These are phyloP conservation scores for Pythium aquatile DNA, from an alignment of 352 stramenopile genomes.

Conservation along the genomic window DNA sequence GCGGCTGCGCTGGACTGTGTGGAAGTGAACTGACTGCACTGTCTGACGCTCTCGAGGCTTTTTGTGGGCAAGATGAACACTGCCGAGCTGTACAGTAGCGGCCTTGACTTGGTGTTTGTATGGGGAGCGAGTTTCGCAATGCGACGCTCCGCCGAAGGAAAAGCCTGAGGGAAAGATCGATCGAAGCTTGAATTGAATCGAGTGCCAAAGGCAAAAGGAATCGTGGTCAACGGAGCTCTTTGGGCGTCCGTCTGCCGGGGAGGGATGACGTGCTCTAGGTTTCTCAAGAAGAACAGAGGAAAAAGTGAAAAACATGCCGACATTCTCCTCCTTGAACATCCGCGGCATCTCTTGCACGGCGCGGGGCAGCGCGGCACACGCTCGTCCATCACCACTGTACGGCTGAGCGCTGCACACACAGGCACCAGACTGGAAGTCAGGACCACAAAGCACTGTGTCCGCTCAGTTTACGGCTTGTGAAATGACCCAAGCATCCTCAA, in stretches of 20 bases:
- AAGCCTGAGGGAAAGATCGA: slow-evolving; percentile 3
- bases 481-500: background rate
- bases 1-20: slow-evolving; percentile 17
- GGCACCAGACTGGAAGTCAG: background rate
- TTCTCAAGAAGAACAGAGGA: background rate
- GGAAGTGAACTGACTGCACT: slow-evolving; percentile 6
- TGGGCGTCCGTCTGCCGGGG: slow-evolving; percentile 24
- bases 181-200: background rate
- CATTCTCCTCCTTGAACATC: slow-evolving; percentile 22
- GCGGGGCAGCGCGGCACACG: background rate
- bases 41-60: slow-evolving; percentile 14
- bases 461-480: background rate
- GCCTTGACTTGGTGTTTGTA: background rate
- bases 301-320: background rate
- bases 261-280: background rate
- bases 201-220: background rate
- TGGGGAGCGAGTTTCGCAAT: slow-evolving; percentile 25
- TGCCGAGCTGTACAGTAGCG: background rate
- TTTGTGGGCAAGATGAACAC: background rate
- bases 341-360: slow-evolving; percentile 14
- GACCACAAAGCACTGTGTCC: background rate
- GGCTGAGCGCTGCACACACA: slow-evolving; percentile 3
- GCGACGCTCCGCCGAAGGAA: slow-evolving; percentile 17
- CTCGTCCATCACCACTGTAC: slow-evolving; percentile 17
- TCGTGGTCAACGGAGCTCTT: slow-evolving; percentile 14